Conservation (phyloP, 345 rosid genomes). For the Aquilaria sinensis region DNA sequence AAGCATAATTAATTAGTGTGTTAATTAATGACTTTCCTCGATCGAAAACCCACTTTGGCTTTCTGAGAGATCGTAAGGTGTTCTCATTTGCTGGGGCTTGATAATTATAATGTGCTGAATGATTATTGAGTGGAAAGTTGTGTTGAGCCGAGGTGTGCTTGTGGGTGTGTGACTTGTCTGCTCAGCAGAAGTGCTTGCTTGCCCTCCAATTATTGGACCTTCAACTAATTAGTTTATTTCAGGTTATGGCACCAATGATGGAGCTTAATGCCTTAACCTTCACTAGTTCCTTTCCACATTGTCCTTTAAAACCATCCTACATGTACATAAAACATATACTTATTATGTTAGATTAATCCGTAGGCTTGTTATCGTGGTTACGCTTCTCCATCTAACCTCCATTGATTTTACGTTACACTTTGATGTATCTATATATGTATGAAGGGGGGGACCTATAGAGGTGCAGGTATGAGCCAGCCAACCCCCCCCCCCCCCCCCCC, state of each 20-base stretch:
- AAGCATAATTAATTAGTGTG: not conserved
- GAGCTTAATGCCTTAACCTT: slow-evolving; percentile 23
- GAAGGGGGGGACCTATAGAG: no score
- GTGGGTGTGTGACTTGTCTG: slow-evolving; percentile 17
- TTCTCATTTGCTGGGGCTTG: not conserved
- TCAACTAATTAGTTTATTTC: slow-evolving; percentile 19
- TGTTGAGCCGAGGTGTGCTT: slow-evolving; percentile 6
- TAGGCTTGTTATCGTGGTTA: no score
- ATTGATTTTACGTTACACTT: no score
- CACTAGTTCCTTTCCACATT: no score
- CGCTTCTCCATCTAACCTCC: no score
- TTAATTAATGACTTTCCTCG: slow-evolving; percentile 2
- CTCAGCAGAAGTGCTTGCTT: slow-evolving; percentile 19
- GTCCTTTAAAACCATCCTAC: no score
- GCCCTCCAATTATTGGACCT: slow-evolving; percentile 43
- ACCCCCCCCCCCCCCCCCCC: no score
- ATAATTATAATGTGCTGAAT: not conserved
- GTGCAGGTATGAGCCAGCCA: no score
- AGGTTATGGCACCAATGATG: slow-evolving; percentile 53
- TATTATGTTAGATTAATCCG: no score
- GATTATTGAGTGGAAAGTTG: slow-evolving; percentile 12
- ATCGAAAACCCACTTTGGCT: slow-evolving; percentile 7
- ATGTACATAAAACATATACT: no score
- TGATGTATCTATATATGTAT: no score
- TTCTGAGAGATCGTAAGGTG: slow-evolving; percentile 17